phyloP scores from a whole-genome alignment of 2,329 filamentous ascomycete genomes.

The Cordyceps tenuipes region DNA sequence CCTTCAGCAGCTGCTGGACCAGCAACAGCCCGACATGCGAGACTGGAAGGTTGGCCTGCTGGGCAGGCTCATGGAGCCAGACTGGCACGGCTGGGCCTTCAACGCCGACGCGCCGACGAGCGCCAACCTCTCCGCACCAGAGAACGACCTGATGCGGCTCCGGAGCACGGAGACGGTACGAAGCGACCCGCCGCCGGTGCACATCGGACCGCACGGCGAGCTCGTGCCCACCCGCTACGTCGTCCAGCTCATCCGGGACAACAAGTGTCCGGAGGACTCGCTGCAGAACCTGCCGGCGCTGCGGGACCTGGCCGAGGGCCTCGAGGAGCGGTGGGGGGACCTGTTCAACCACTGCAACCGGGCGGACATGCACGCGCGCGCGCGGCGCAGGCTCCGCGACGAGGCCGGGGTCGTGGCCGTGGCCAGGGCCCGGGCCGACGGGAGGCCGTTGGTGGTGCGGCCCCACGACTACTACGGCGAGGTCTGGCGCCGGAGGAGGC shows the following conservation, averaged over 20 bases:
- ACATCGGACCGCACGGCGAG: background rate
- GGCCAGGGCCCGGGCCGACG: background rate
- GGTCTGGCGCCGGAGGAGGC: background rate
- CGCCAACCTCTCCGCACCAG: background rate
- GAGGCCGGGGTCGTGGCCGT: background rate
- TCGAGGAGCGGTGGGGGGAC: background rate
- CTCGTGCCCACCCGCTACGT: background rate
- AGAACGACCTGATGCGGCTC: background rate
- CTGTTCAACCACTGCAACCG: slow-evolving; percentile 13
- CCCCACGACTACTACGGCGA: background rate
- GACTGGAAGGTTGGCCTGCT: slow-evolving; percentile 10
- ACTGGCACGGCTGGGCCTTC: slow-evolving; percentile 19
- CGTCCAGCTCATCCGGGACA: background rate
- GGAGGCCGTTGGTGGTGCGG: background rate
- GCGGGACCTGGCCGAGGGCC: slow-evolving; percentile 13
- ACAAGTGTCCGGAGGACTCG: slow-evolving; percentile 22
- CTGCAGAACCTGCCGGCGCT: slow-evolving; percentile 23
- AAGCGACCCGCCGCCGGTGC: background rate
- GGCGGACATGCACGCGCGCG: slow-evolving; percentile 17
- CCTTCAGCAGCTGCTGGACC: slow-evolving; percentile 23
- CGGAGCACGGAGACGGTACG: background rate
- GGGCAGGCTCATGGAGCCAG: slow-evolving; percentile 20
- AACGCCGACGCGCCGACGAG: slow-evolving; percentile 24
- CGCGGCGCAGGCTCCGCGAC: background rate
- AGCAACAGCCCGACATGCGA: slow-evolving; percentile 22